A percentile compares a stretch with the other conserved stretches of the same genome.
Conservation (phyloP, 768 basidiomycete genomes). For the Mycena latifolia region DNA sequence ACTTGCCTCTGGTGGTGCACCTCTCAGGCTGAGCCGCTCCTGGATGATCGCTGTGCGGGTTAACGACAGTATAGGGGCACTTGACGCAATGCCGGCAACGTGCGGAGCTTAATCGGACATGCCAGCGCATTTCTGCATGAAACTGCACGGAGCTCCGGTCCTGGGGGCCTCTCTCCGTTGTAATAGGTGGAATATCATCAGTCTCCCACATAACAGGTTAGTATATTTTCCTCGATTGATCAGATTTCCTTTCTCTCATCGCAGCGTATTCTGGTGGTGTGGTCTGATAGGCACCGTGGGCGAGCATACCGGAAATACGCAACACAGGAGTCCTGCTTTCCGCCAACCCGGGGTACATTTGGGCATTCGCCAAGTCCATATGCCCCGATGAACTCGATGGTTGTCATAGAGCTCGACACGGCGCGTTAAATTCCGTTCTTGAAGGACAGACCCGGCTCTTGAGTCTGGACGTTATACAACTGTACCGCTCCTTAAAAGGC, state of each 20-base stretch:
- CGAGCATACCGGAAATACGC: background rate
- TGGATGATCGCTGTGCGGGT: background rate
- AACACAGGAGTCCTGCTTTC: background rate
- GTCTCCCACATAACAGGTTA: background rate
- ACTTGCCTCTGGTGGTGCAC: background rate
- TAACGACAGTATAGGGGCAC: background rate
- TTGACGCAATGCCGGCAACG: background rate
- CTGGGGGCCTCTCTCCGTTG: background rate
- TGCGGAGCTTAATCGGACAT: constrained; percentile 4
- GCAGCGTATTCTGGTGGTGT: background rate
- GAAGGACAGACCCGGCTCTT: constrained; percentile 12
- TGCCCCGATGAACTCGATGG: constrained; percentile 7
- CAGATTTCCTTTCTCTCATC: background rate
- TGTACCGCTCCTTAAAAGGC: constrained; percentile 5
- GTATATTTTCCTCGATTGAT: background rate
- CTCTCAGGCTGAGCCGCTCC: background rate
- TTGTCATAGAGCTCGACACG: constrained; percentile 5
- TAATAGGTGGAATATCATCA: background rate
- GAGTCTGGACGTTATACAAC: background rate
- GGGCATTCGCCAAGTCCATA: constrained; percentile 1
- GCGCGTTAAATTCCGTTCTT: constrained; percentile 6
- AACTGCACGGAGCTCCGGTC: background rate
- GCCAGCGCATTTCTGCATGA: background rate
- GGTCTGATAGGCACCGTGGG: background rate
- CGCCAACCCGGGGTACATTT: background rate